Base-by-base conservation (phyloP, 2,329 filamentous ascomycete genomes). In the Scopulariopsis brevicaulis region DNA sequence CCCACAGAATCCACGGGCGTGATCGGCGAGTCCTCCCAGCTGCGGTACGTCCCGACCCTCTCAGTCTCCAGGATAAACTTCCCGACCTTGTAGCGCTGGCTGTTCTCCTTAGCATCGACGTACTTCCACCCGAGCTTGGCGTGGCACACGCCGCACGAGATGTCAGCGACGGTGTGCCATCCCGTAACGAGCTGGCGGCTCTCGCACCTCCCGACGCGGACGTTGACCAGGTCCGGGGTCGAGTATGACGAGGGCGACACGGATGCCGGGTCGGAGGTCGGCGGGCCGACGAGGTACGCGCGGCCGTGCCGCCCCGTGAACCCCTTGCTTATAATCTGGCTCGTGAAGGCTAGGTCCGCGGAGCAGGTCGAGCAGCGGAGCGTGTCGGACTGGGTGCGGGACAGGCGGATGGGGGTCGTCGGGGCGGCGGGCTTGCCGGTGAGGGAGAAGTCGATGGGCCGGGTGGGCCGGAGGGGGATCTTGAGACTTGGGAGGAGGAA, bases 71-170 rank as follows among this genome's bases (percentile, higher is more conserved):
- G 68, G 34, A 87, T 86, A 66, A 81, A 87, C 68, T 86, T 87
- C 63, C 83, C 83, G 55, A 86, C 75, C 69, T 87, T 87, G 73
- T 87, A 87, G 65, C 76, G 77, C 67, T 87, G 84, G 53, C 74
- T 70, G 58, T 72, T 65, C 63, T 86, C 80, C 60, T 76, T 77
- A 1, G 84, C 83, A 66, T 84, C 80, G 51, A 86, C 75, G 64
- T 87, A 87, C 68, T 86, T 86, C 84, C 84, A 87, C 20, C 84
- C 84, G 10, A 87, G 66, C 63, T 80, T 80, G 56, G 71, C 73
- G 28, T 71, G 70, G 68, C 84, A 87, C 28, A 78, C 71, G 11
- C 67, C 66, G 65, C 84, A 87, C 53, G 68, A 74, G 54, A 86
- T 83, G 68, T 87, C 84, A 3, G 83, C 81, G 7, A 87, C 83